A percentile compares a stretch with the other conserved stretches of the same genome.
phyloP scores from a whole-genome alignment of 2,329 filamentous ascomycete genomes.

The Cladorrhinum sp. region DNA sequence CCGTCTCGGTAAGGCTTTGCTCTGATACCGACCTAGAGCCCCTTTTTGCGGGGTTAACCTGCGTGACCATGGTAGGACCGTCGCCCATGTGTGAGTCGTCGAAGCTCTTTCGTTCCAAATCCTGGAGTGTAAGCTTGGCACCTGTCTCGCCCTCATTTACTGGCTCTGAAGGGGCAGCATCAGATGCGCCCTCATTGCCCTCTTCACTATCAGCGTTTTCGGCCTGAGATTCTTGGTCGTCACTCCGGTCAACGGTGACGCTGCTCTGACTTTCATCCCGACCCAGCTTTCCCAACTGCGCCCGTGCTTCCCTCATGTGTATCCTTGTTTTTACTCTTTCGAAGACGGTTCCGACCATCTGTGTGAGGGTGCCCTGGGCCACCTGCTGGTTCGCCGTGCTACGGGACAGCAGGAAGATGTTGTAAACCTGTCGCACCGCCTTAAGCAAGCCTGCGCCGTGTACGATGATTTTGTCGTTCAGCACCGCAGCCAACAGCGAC shows the following conservation, averaged over 20 bases:
- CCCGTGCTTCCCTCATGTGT: slow-evolving; percentile 78
- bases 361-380: slow-evolving; percentile 91
- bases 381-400: slow-evolving; percentile 94
- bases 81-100: slow-evolving; percentile 65
- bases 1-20: slow-evolving; percentile 53
- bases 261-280: slow-evolving; percentile 50
- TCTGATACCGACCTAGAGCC: slow-evolving; percentile 49
- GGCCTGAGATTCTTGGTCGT: slow-evolving; percentile 30
- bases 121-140: slow-evolving; percentile 62
- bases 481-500: slow-evolving; percentile 86
- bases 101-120: slow-evolving; percentile 66
- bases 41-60: slow-evolving; percentile 49
- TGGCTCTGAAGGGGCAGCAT: slow-evolving; percentile 30
- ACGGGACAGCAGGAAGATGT: slow-evolving; percentile 94
- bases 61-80: slow-evolving; percentile 64
- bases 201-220: slow-evolving; percentile 41
- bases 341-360: slow-evolving; percentile 98
- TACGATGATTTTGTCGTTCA: slow-evolving; percentile 98
- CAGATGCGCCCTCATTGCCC: slow-evolving; percentile 33
- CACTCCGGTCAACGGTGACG: slow-evolving; percentile 35
- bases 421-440: slow-evolving; percentile 96
- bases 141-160: slow-evolving; percentile 41
- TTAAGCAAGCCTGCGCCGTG: slow-evolving; percentile 95
- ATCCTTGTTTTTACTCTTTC: slow-evolving; percentile 86
- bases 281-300: slow-evolving; percentile 54